Evolutionary conservation across 352 stramenopile genomes (phyloP).

Genomic region (Blastocystis sp.): DNA sequence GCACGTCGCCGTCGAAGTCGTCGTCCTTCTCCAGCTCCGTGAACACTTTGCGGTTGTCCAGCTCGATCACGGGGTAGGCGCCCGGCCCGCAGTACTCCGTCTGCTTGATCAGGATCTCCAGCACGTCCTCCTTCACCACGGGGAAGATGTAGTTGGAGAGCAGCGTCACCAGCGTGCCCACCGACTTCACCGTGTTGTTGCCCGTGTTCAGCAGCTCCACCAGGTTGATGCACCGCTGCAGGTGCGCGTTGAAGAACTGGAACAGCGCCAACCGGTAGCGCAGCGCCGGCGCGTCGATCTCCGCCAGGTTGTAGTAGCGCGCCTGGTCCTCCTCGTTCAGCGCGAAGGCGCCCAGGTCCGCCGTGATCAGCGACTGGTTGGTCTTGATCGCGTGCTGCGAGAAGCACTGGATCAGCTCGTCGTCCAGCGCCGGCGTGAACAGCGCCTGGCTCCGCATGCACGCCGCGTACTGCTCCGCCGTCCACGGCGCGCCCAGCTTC

Average conservation of each 20-base stretch:
- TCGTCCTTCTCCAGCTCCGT: conserved; percentile 40
- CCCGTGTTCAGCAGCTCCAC: conserved; percentile 32
- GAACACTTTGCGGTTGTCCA: conserved; percentile 59
- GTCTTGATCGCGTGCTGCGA: not conserved
- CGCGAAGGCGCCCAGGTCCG: not conserved
- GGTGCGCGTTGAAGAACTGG: conserved; percentile 24
- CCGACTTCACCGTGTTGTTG: conserved; percentile 7
- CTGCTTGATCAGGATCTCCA: conserved; percentile 53
- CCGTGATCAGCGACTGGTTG: conserved; percentile 1
- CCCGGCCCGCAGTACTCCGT: conserved; percentile 57
- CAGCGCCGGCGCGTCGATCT: not conserved
- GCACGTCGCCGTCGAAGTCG: not conserved
- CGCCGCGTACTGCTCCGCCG: conserved; percentile 1
- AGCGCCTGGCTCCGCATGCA: not conserved
- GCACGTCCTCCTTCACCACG: conserved; percentile 53
- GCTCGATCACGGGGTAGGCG: conserved; percentile 56
- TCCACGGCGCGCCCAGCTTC: not conserved
- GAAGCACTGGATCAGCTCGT: conserved; percentile 34
- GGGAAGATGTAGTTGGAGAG: conserved; percentile 23
- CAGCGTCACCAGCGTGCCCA: conserved; percentile 46
- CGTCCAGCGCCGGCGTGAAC: conserved; percentile 11
- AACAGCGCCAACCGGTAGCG: not conserved
- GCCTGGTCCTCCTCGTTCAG: conserved; percentile 37
- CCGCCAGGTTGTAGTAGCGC: conserved; percentile 20
- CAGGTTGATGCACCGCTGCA: conserved; percentile 54